Conservation (phyloP, 179 eudicot genomes). For the Camellia oleifera region DNA sequence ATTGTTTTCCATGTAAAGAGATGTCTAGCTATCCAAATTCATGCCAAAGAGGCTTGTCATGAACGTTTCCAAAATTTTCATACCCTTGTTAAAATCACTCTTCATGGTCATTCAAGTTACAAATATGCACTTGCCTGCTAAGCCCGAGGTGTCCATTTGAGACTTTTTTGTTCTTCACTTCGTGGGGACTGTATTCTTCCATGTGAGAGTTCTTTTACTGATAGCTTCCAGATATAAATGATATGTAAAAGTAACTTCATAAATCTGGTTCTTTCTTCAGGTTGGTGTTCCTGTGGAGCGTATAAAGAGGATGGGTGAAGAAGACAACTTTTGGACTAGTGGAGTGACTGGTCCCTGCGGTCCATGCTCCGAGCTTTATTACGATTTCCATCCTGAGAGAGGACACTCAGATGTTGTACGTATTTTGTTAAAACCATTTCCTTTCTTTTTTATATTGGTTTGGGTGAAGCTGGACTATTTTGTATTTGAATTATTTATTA, state of each 20-base stretch:
- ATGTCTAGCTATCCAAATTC: background rate
- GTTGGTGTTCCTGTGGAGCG: conserved; percentile 80
- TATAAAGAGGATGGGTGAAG: conserved; percentile 87
- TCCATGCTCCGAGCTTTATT: conserved; percentile 94
- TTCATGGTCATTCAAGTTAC: background rate
- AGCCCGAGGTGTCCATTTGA: background rate
- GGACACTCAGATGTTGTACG: conserved; percentile 77
- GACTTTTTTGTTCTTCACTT: background rate
- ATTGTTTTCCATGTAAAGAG: background rate
- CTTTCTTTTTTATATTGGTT: background rate
- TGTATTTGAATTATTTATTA: conserved; percentile 6
- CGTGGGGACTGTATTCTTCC: background rate
- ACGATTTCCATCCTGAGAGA: conserved; percentile 92
- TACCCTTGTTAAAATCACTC: conserved; percentile 3
- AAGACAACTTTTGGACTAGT: conserved; percentile 98
- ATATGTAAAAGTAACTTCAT: conserved; percentile 11
- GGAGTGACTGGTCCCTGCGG: conserved; percentile 98
- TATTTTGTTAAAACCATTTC: conserved; percentile 5
- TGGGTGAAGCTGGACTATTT: background rate
- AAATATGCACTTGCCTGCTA: background rate
- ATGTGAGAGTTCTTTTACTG: background rate
- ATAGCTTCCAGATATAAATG: background rate
- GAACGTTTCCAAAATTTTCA: background rate
- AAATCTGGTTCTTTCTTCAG: conserved; percentile 35
- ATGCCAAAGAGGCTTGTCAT: background rate